A percentile compares a stretch with the other conserved stretches of the same genome.
Evolutionary conservation across 139 green algal species (phyloP).

Genomic region (Coelastrella sp.): DNA sequence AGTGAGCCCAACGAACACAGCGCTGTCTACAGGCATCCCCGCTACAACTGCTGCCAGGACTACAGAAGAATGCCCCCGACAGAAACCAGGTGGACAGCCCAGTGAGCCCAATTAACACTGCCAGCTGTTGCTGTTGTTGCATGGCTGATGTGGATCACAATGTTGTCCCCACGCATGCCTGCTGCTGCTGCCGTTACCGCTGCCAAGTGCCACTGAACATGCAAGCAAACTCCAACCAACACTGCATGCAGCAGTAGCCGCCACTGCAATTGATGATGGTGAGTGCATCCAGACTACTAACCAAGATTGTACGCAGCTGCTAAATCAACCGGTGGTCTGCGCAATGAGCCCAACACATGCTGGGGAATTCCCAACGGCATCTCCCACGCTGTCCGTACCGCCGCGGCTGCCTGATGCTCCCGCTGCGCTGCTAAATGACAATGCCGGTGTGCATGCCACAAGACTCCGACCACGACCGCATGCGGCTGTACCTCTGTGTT

Average conservation of each 20-base stretch:
- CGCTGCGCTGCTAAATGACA: no score
- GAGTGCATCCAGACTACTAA: background rate
- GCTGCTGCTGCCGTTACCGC: background rate
- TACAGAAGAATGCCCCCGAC: background rate
- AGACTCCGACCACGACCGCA: no score
- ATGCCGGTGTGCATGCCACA: no score
- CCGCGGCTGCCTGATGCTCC: no score
- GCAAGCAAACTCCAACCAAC: background rate
- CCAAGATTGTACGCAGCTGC: no score
- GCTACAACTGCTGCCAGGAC: background rate
- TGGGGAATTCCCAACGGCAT: no score
- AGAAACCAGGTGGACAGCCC: background rate
- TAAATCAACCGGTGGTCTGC: no score
- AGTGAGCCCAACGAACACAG: background rate
- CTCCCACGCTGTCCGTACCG: no score
- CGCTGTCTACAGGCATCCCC: background rate
- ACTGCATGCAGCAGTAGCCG: background rate
- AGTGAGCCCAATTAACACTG: background rate
- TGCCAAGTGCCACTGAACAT: background rate
- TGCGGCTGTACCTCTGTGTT: no score
- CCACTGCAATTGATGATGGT: background rate
- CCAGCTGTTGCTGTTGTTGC: background rate
- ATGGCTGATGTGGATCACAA: background rate
- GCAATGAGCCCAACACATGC: no score
- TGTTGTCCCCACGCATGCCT: background rate